These are phyloP conservation scores for Eragrostis nindensis DNA, from an alignment of 176 grass and related monocot genomes.

Conservation along the genomic window DNA sequence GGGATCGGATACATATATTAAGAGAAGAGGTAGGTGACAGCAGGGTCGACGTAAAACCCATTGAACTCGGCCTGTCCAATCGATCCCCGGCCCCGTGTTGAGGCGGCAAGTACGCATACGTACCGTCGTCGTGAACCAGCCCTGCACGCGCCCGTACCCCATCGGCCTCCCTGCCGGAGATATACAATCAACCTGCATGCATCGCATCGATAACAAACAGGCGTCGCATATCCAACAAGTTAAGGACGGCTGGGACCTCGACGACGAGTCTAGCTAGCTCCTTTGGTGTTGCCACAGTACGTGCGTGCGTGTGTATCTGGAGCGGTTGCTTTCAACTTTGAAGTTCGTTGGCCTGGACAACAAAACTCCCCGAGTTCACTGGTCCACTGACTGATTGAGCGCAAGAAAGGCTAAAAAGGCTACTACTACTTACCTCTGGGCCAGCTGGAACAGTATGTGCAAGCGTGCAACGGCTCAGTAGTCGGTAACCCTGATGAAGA, in stretches of 20 bases:
- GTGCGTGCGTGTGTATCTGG: not conserved
- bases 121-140: not conserved
- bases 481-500: not conserved
- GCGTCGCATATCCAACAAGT: constrained; percentile 2
- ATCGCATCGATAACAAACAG: not conserved
- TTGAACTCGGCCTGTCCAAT: not conserved
- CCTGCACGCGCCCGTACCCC: constrained; percentile 6
- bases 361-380: no score
- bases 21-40: not conserved
- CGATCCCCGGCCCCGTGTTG: not conserved
- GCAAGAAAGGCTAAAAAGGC: not conserved
- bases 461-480: not conserved
- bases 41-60: not conserved
- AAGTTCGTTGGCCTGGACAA: not conserved
- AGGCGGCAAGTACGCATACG: not conserved
- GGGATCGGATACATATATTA: no score
- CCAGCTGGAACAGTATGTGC: not conserved
- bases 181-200: not conserved
- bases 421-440: not conserved
- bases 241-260: not conserved
- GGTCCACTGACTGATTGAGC: not conserved
- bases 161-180: not conserved
- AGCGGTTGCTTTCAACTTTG: constrained; percentile 31
- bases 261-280: not conserved
- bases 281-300: not conserved